Base-by-base conservation (phyloP, 768 basidiomycete species). In the Podaxis carcinomalis region DNA sequence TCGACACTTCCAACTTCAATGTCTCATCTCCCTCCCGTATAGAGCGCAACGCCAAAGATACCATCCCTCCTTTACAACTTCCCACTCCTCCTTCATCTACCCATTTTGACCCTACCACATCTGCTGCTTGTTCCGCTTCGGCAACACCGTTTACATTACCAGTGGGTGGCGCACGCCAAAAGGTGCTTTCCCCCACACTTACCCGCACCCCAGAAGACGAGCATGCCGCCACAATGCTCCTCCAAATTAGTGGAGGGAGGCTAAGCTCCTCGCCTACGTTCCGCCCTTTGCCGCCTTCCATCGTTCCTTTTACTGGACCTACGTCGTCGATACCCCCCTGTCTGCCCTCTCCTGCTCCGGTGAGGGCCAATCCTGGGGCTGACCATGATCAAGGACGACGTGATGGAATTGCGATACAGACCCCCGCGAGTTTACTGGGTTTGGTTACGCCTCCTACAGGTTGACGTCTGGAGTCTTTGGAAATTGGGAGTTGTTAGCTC, bases 121-220 rank as follows among this genome's bases (percentile, higher is more conserved):
- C 73, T 83, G 42, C 78, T 75, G 74, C 11, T 68, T 51, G 37
- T 47, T 16, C 59, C 47, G 42, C 51, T 51, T 23, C 62, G 13
- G 23, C 62, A 23, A 42, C 62, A 5, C 50, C 62, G 23, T 67
- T 66, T 4, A 58, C 66, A 36, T 32, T 58, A 39, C 11, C 61
- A 13, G 37, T 37, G 14, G 54, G 39, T 39, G 40, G 57, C 42
- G 19, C 57, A 51, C 51, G n/a, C 13, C 59, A 62, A 40, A 64
- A 51, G 11, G 35, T 39, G 19, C 25, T 36, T 57, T 52, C 63
- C 47, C 54, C 65, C 28, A 42, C 63, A 55, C 78, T 75, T 47
- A 51, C 63, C 51, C 78, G 76, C 51, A 83, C 84, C 4, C 82
- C 85, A 0, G 89, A 90, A 57, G 89, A 91, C 68, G 86, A 90